Conservation (phyloP, 306 rosid species). For the Purshia tridentata region DNA sequence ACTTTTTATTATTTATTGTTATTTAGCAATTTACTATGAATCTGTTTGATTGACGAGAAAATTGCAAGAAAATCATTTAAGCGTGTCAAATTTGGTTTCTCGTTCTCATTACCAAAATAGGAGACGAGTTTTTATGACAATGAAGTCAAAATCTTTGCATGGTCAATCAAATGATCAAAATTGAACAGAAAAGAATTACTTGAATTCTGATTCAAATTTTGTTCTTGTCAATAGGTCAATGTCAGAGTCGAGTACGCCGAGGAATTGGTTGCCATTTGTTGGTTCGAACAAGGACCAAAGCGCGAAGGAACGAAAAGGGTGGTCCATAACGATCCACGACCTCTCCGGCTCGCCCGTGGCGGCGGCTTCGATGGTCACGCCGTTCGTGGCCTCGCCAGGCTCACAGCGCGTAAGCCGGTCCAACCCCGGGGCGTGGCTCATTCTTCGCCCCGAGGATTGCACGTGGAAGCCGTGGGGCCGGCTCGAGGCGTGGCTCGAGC, state of each 20-base stretch:
- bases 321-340: constrained; percentile 54
- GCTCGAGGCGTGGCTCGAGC: constrained; percentile 50
- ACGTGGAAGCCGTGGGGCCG: constrained; percentile 58
- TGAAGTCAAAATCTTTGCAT: no score
- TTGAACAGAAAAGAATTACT: no score
- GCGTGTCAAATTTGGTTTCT: not conserved
- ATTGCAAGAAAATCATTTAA: not conserved
- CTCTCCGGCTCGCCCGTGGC: constrained; percentile 54
- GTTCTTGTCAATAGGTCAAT: constrained; percentile 25
- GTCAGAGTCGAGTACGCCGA: constrained; percentile 28
- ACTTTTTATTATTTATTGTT: not conserved
- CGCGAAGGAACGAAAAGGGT: constrained; percentile 46
- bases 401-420: constrained; percentile 50
- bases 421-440: constrained; percentile 56
- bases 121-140: not conserved
- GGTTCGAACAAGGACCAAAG: constrained; percentile 32
- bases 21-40: not conserved
- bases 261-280: constrained; percentile 35
- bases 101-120: not conserved
- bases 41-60: constrained; percentile 22
- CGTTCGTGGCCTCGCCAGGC: constrained; percentile 46
- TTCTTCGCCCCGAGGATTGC: constrained; percentile 43
- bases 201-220: not conserved
- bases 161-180: no score
- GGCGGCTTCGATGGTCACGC: constrained; percentile 52